Conservation (phyloP, 2,329 filamentous ascomycete genomes). For the Fusarium sp. region DNA sequence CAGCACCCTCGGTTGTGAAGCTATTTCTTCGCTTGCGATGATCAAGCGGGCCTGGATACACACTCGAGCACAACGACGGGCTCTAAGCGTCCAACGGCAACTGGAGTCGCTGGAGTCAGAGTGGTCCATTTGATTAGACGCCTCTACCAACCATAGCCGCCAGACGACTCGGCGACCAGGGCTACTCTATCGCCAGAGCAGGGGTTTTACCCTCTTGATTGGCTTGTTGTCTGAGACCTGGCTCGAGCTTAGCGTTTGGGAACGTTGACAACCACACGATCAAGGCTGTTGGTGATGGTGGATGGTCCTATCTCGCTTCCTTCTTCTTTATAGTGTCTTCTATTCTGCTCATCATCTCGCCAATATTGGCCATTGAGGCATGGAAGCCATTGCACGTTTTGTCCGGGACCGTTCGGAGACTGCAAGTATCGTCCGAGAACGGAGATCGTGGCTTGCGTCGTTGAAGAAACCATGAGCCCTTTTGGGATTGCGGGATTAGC, state of each 20-base stretch:
- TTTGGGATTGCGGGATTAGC: conserved; percentile 45
- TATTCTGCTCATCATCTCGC: conserved; percentile 5
- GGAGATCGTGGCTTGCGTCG: conserved; percentile 40
- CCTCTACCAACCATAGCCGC: conserved; percentile 49
- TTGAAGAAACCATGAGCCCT: conserved; percentile 10
- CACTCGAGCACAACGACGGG: conserved; percentile 11
- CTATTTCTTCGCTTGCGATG: conserved; percentile 23
- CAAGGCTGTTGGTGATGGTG: conserved; percentile 25
- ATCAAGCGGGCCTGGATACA: conserved; percentile 18
- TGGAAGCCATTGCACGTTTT: conserved; percentile 35
- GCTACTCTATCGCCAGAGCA: conserved; percentile 39
- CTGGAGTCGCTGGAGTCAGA: conserved; percentile 31
- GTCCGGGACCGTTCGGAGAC: conserved; percentile 12
- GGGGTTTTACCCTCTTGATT: conserved; percentile 47
- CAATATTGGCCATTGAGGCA: conserved; percentile 34
- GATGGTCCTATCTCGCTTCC: conserved; percentile 12
- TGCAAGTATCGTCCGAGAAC: conserved; percentile 34
- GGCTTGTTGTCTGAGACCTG: conserved; percentile 42
- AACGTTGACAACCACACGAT: conserved; percentile 47
- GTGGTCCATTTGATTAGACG: conserved; percentile 39
- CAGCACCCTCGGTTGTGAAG: conserved; percentile 6
- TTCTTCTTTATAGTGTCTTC: conserved; percentile 2
- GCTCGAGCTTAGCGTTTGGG: conserved; percentile 42
- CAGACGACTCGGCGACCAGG: conserved; percentile 44
- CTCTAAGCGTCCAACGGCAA: conserved; percentile 13